Conservation (phyloP, 164 flowering plant species). For the Tetrastigma voinierianum region DNA sequence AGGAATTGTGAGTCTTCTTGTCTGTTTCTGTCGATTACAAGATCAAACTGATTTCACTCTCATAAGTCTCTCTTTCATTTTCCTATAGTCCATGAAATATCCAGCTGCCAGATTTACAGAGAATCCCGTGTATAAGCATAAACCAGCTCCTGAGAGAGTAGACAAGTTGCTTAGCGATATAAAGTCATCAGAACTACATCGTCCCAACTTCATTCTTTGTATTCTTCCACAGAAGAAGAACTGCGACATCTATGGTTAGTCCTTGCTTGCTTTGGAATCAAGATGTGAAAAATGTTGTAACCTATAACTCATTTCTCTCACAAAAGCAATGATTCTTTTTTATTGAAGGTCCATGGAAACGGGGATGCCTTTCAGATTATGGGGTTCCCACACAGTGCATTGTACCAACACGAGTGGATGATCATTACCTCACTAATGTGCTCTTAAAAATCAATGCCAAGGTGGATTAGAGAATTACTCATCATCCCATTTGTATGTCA, state of each 20-base stretch:
- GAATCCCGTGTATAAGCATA: neutral
- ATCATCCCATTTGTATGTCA: neutral
- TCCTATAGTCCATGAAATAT: neutral
- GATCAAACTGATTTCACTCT: neutral
- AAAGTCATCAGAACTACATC: constrained; percentile 3
- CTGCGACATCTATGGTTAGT: constrained; percentile 17
- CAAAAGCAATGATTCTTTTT: neutral
- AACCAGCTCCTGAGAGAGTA: constrained; percentile 14
- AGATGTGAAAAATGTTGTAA: too few relatives aligned
- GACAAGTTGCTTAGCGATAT: constrained; percentile 16
- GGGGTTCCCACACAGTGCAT: constrained; percentile 13
- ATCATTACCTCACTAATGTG: neutral
- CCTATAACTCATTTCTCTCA: too few relatives aligned
- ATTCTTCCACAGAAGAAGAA: constrained; percentile 20
- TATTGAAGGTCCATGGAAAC: constrained; percentile 16
- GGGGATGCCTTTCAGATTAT: constrained; percentile 5
- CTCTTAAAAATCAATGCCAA: neutral
- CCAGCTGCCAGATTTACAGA: constrained; percentile 13
- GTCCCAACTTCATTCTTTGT: constrained; percentile 19
- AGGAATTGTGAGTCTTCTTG: constrained; percentile 19
- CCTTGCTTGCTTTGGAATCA: too few relatives aligned
- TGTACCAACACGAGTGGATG: constrained; percentile 1
- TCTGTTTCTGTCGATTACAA: neutral
- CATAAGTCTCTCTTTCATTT: neutral
- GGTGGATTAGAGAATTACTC: neutral